Evolutionary conservation across 495 filamentous ascomycete genomes (phyloP).

Genomic region (Bacidia rubella): DNA sequence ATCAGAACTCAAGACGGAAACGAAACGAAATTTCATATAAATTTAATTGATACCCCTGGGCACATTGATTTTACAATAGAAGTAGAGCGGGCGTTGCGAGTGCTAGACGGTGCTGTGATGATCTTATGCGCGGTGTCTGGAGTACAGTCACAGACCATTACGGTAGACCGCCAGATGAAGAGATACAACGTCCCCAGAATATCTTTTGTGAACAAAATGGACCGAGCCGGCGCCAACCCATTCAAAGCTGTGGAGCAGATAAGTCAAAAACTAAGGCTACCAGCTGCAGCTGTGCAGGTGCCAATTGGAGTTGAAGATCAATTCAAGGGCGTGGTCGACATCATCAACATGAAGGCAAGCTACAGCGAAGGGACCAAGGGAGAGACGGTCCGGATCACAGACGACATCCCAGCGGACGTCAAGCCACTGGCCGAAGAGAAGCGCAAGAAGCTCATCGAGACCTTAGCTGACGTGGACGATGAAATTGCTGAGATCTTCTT

Average conservation of each 20-base stretch:
- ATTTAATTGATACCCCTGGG: conserved; percentile 96
- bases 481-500: conserved; percentile 96
- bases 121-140: conserved; percentile 95
- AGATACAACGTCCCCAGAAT: conserved; percentile 93
- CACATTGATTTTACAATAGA: conserved; percentile 99
- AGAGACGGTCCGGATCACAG: conserved; percentile 53
- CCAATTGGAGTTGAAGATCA: conserved; percentile 88
- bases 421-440: conserved; percentile 63
- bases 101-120: conserved; percentile 96
- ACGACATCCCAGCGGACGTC: conserved; percentile 68
- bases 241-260: conserved; percentile 97
- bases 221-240: conserved; percentile 95
- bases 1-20: conserved; percentile 63
- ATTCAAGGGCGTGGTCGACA: conserved; percentile 87
- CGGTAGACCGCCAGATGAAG: conserved; percentile 96
- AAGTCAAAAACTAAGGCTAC: conserved; percentile 83
- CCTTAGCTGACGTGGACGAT: conserved; percentile 92
- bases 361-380: conserved; percentile 80
- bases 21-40: conserved; percentile 90
- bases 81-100: conserved; percentile 89
- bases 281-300: conserved; percentile 87
- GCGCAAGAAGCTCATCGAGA: conserved; percentile 76
- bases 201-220: conserved; percentile 99
- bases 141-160: conserved; percentile 96
- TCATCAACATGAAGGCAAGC: conserved; percentile 83